phyloP scores from a whole-genome alignment of 495 filamentous ascomycete genomes.

The Aspergillus hancockii region DNA sequence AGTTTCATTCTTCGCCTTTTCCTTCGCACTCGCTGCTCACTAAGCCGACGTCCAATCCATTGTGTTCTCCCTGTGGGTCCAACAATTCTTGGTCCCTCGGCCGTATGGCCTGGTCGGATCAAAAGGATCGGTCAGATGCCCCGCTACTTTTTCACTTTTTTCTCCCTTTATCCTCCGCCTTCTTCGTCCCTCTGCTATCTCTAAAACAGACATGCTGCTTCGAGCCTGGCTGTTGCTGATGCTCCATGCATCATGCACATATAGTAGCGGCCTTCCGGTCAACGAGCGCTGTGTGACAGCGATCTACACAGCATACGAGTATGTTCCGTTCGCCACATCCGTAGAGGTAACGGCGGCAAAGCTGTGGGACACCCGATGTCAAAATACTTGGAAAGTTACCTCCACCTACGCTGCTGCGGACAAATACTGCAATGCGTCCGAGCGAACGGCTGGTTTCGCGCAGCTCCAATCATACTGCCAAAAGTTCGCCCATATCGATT shows the following conservation, averaged over 20 bases:
- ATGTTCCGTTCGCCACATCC: slow-evolving; percentile 36
- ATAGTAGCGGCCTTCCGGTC: slow-evolving; percentile 15
- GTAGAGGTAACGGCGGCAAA: slow-evolving; percentile 16
- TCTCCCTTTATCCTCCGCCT: background rate
- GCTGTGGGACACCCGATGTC: slow-evolving; percentile 35
- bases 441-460: slow-evolving; percentile 29
- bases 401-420: slow-evolving; percentile 44
- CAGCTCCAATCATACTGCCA: slow-evolving; percentile 29
- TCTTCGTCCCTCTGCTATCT: background rate
- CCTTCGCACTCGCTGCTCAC: background rate
- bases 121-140: background rate
- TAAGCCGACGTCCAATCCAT: background rate
- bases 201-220: background rate
- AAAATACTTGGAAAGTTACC: slow-evolving; percentile 33
- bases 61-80: background rate
- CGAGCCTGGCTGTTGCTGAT: background rate
- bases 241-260: too few relatives aligned
- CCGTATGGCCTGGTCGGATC: background rate
- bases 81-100: background rate
- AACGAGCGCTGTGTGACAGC: slow-evolving; percentile 42
- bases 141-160: background rate
- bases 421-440: slow-evolving; percentile 32
- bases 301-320: slow-evolving; percentile 37
- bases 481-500: slow-evolving; percentile 26
- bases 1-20: background rate